Percentiles rank a stretch among this genome's conserved stretches.
phyloP scores from a whole-genome alignment of 2,329 filamentous ascomycete genomes.

The Dothideomycetidae sp. region DNA sequence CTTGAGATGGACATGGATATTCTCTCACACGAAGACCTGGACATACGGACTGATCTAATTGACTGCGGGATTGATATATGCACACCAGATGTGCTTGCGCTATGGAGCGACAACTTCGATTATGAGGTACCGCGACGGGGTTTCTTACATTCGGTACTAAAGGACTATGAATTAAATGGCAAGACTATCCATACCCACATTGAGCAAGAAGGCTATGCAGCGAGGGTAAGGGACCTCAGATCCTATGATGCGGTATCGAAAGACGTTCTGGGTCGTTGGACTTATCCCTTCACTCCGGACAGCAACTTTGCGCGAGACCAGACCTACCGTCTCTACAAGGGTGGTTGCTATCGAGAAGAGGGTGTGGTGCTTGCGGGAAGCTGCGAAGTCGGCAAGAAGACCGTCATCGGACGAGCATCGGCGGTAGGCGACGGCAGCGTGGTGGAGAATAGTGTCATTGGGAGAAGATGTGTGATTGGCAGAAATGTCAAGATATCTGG shows the following conservation, averaged over 20 bases:
- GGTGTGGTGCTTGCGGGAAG: conserved; percentile 60
- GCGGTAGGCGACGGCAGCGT: conserved; percentile 57
- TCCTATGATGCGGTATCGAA: conserved; percentile 81
- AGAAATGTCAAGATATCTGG: conserved; percentile 65
- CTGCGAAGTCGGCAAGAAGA: conserved; percentile 52
- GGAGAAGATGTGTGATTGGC: conserved; percentile 73
- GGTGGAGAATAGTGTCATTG: conserved; percentile 66
- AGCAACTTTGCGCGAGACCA: conserved; percentile 70
- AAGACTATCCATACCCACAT: conserved; percentile 94
- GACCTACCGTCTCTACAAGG: conserved; percentile 55
- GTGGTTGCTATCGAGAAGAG: conserved; percentile 64
- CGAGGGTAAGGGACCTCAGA: conserved; percentile 70
- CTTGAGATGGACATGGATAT: conserved; percentile 65
- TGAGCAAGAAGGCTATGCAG: conserved; percentile 68
- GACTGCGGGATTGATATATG: conserved; percentile 96
- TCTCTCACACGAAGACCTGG: conserved; percentile 63
- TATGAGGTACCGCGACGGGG: conserved; percentile 81
- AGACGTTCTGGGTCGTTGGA: conserved; percentile 77
- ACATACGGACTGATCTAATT: conserved; percentile 74
- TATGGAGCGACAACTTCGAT: conserved; percentile 97
- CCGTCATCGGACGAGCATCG: conserved; percentile 63
- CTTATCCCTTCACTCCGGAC: conserved; percentile 78
- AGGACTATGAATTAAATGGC: conserved; percentile 92
- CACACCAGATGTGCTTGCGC: conserved; percentile 81
- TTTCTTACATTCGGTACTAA: conserved; percentile 82